Conservation (phyloP, 1,284 basidiomycete species). For the Athelia sp. region DNA sequence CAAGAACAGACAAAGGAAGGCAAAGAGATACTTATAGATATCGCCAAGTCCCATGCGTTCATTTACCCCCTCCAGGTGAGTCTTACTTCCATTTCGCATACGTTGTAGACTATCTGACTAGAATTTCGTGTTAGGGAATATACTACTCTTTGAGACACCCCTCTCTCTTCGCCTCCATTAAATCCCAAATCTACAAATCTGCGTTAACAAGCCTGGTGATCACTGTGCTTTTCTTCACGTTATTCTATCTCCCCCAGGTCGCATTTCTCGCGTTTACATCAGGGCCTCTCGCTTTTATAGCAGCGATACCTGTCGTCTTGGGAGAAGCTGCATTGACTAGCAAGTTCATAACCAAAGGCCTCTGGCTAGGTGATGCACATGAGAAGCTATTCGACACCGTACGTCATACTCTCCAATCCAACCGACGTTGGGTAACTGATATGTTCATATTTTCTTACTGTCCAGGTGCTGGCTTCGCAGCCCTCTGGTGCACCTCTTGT, state of each 20-base stretch:
- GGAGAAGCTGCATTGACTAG: conserved; percentile 37
- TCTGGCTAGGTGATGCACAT: conserved; percentile 41
- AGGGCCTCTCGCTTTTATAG: conserved; percentile 48
- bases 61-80: neutral
- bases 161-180: conserved; percentile 31
- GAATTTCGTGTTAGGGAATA: conserved; percentile 22
- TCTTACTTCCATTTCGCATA: neutral
- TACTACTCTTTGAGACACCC: conserved; percentile 28
- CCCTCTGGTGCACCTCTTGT: conserved; percentile 26
- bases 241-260: conserved; percentile 68
- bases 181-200: conserved; percentile 34
- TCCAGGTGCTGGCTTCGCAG: conserved; percentile 37
- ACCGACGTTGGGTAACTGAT: conserved; percentile 12
- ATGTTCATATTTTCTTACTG: conserved; percentile 31
- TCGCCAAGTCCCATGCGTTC: neutral
- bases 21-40: neutral
- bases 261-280: conserved; percentile 59
- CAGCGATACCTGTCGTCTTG: conserved; percentile 33
- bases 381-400: conserved; percentile 28
- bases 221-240: conserved; percentile 46
- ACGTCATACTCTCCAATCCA: conserved; percentile 17
- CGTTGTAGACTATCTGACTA: neutral
- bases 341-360: conserved; percentile 40
- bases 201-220: conserved; percentile 35
- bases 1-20: neutral